Base-by-base conservation (phyloP, 257 asterid species). In the Nicotiana knightiana region DNA sequence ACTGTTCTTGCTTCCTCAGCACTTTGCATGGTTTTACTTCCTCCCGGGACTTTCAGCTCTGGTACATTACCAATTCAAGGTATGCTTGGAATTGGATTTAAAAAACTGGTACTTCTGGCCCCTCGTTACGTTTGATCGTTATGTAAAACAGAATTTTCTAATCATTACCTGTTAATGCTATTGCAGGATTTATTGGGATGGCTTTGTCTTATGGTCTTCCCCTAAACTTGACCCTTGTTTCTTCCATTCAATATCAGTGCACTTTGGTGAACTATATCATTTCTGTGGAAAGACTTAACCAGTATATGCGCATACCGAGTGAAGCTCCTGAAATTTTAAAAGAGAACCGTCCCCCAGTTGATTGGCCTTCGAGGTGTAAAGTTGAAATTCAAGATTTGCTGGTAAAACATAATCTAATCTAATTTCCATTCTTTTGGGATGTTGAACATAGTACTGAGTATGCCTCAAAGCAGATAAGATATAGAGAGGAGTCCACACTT, bases 221-320 rank as follows among this genome's bases (percentile, higher is more conserved):
- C 1, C 85, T 94, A 70, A 94, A 96, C 81, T 88, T 89, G 90
- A 90, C 98, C 61, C 92, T 96, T 3, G 97, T 92, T 66, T 88
- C 87, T 82, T 93, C 99, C 85, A 94, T 94, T 24, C 93, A 92
- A 81, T 88, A 88, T 85, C 98, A 96, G 82, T 96, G 99, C 89
- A 88, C 89, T 80, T 80, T 94, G 80, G 96, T 97, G 64, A 96
- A 96, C 81, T 94, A 91, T 71, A 91, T 96, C 32, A 90, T 94
- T 13, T 96, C 98, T 6, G 99, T 94, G 0, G 99, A 96, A 87
- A 92, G 99, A 86, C 92, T 96, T 17, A 90, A 96, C 83, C 99
- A 96, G 85, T 93, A 96, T 62, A 93, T 93, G 98, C 98, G 94
- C 85, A 83, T 94, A 62, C 85, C 92, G 3, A 93, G 97, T 76